These are phyloP conservation scores for Malus hybrid DNA, from an alignment of 331 rosid genomes.

Conservation along the genomic window DNA sequence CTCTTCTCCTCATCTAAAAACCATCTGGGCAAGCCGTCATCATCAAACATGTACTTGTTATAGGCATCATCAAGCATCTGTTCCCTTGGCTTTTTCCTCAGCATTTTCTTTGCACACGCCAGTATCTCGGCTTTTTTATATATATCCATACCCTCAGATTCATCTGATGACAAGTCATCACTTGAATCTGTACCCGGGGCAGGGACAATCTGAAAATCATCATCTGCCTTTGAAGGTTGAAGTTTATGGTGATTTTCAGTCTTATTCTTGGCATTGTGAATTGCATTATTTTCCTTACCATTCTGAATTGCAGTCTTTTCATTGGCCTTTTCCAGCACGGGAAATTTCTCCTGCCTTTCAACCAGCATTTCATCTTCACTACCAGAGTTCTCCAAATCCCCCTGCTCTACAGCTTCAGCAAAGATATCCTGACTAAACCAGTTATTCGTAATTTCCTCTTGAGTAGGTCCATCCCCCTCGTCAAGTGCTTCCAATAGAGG, in stretches of 20 bases:
- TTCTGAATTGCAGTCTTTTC: conserved; percentile 17
- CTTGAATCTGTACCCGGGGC: conserved; percentile 80
- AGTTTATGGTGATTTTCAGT: conserved; percentile 1
- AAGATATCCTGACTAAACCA: conserved; percentile 92
- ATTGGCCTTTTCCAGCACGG: conserved; percentile 20
- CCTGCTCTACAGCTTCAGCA: conserved; percentile 71
- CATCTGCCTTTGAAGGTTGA: conserved; percentile 32
- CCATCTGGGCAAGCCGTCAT: conserved; percentile 80
- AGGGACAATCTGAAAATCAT: conserved; percentile 74
- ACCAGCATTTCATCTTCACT: conserved; percentile 66
- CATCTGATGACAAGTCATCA: conserved; percentile 66
- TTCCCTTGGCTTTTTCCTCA: conserved; percentile 67
- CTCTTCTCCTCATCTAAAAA: conserved; percentile 76
- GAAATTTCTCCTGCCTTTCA: conserved; percentile 17
- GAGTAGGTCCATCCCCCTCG: conserved; percentile 57
- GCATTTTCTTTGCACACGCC: conserved; percentile 78
- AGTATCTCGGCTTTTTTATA: conserved; percentile 63
- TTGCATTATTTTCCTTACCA: neutral
- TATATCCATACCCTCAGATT: conserved; percentile 38
- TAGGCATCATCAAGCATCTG: conserved; percentile 70
- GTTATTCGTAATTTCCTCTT: conserved; percentile 60
- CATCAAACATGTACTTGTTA: conserved; percentile 69
- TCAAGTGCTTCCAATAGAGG: conserved; percentile 77
- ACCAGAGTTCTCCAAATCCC: conserved; percentile 43
- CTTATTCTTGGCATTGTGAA: neutral